These are phyloP conservation scores for Podila clonocystis DNA, from an alignment of 192 early-diverging fungal genomes.

Conservation along the genomic window DNA sequence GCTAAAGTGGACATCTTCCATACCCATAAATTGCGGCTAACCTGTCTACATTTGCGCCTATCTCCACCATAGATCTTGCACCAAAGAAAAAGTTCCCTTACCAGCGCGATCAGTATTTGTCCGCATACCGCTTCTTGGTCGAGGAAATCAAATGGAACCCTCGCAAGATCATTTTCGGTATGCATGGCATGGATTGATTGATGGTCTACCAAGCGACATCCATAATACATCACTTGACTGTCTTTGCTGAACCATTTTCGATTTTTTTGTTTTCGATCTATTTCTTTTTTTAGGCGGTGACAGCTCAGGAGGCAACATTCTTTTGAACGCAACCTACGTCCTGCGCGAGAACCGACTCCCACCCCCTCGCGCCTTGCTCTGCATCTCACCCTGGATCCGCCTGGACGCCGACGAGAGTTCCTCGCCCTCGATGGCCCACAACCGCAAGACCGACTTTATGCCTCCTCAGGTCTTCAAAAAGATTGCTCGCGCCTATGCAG, in stretches of 20 bases:
- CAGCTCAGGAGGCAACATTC: constrained; percentile 36
- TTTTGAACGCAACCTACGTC: constrained; percentile 40
- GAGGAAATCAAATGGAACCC: constrained; percentile 48
- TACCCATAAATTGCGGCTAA: not conserved
- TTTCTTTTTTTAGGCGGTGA: constrained; percentile 20
- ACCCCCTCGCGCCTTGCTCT: constrained; percentile 43
- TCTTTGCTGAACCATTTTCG: not conserved
- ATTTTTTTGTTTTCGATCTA: no score
- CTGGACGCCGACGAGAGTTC: constrained; percentile 29
- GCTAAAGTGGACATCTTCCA: not conserved
- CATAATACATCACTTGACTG: not conserved
- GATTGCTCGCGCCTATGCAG: constrained; percentile 41
- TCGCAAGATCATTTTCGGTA: constrained; percentile 50
- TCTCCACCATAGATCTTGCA: constrained; percentile 25
- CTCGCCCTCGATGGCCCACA: constrained; percentile 48
- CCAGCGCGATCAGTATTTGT: constrained; percentile 42
- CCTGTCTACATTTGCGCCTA: not conserved
- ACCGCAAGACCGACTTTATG: constrained; percentile 47
- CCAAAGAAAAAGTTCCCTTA: constrained; percentile 47
- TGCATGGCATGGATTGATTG: no score
- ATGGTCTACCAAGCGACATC: no score
- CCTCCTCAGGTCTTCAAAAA: constrained; percentile 50
- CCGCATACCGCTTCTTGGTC: constrained; percentile 43
- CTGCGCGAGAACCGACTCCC: constrained; percentile 29
- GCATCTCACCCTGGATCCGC: constrained; percentile 45